Evolutionary conservation across 2,329 filamentous ascomycete species (phyloP), one percentile per base, ranked within the genome.

Genomic region (Exophiala calicioides): DNA sequence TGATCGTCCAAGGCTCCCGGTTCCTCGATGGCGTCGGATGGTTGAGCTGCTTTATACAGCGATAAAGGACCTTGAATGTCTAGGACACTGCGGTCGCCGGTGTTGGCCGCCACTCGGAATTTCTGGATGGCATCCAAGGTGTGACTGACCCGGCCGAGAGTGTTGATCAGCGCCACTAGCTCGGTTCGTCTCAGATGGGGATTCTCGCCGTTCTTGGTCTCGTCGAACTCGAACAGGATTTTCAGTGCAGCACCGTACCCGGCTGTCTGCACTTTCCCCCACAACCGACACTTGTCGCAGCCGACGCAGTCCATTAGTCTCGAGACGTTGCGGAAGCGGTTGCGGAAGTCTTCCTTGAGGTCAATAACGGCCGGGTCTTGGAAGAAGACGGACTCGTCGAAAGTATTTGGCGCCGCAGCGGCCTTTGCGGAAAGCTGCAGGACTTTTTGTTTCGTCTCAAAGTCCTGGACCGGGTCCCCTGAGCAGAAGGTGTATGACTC

Each of bases 221-320:
- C 78, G 57, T 95, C 90, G 54, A 90, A 93, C 67, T 98, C 93
- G 61, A 98, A 98, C 1, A 98, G 78, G 3, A 98, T 85, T 71
- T 98, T 98, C 53, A 98, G 74, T 0, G 93, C 93, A 0, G 93
- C 89, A 38, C 93, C 93, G 64, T 96, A 97, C 2, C 93, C 93
- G 9, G 88, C 87, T 1, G 90, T 95, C 71, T 98, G 93, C 27
- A 98, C 72, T 71, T 98, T 98, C 37, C 93, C 93, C 93, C 93
- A 98, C 2, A 98, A 82, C 6, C 93, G 84, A 70, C 93, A 98
- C 73, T 98, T 98, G 72, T 98, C 93, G 68, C 93, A 98, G 33
- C 93, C 93, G 15, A 97, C 91, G 59, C 93, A 98, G 68, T 98
- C 93, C 93, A 98, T 98, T 56, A 97, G 78, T 30, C 93, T 84